Base-by-base conservation (phyloP, 176 grass and related monocot species). In the Rhynchospora breviuscula region DNA sequence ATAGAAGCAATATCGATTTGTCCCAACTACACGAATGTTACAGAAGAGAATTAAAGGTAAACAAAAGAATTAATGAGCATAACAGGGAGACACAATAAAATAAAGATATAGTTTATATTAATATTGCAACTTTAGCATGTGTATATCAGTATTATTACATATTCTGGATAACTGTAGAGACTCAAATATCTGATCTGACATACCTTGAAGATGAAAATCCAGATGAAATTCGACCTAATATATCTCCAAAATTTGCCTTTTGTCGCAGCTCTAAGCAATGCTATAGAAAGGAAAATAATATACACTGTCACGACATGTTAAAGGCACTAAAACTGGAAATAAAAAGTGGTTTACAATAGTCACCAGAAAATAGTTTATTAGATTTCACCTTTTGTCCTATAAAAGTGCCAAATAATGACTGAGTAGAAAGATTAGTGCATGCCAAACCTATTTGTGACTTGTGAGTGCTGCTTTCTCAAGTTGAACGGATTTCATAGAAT, bases 211-310 rank as follows among this genome's bases (percentile, higher is more conserved):
- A 89, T 85, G 89, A 92, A 90, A 98, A 98, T 90, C 95, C 92
- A 54, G 84, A 66, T 1, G 89, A 88, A 84, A 98, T 93, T 88
- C 75, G 89, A 79, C 63, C 80, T 79, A 91, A 87, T 47, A 98
- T 87, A 73, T 94, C 87, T 80, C 80, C 86, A 78, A 98, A 98
- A 91, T 22, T 91, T 93, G 67, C 88, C 87, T 80, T 87, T 98
- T 89, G 88, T 98, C 74, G 95, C 87, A 93, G 90, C 82, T 91
- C 94, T 90, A 83, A 98, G 90, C 84, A 98, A 87, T 85, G 95
- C 95, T 98, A 52, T 18, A 83, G 77, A 72, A 40, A 69, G 12
- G 68, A 29, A 48, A 77, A 12, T 63, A 63, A 88, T 61, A 78
- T 45, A 89, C 6, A 73, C 65, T 52, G 49, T 49, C 65, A 48